A percentile compares a stretch with the other conserved stretches of the same genome.
phyloP scores from a whole-genome alignment of 306 rosid species.

The Albizia julibrissin region DNA sequence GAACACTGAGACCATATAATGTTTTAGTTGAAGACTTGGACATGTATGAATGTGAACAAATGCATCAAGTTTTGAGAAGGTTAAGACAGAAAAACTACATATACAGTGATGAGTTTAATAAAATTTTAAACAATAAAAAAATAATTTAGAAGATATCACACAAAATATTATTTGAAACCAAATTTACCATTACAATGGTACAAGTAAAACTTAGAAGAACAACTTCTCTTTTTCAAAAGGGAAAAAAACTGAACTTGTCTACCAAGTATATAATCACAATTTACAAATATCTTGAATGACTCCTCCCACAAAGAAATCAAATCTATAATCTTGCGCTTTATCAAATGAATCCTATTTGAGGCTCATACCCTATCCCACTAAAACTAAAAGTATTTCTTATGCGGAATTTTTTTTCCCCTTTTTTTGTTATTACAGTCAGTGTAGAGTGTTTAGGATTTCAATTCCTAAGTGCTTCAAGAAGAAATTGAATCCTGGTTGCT shows the following conservation, averaged over 20 bases:
- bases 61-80: neutral
- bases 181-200: neutral
- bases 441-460: neutral
- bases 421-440: neutral
- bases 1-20: constrained; percentile 21
- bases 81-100: constrained; percentile 1
- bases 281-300: constrained; percentile 9
- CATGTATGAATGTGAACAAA: neutral
- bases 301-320: neutral
- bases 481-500: neutral
- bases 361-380: neutral
- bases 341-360: neutral
- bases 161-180: neutral
- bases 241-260: neutral
- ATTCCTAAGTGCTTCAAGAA: neutral
- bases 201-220: neutral
- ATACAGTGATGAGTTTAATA: neutral
- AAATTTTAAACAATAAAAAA: neutral
- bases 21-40: neutral
- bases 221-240: neutral
- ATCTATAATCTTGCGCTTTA: neutral
- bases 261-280: neutral
- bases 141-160: neutral
- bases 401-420: neutral
- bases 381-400: neutral